Evolutionary conservation across 2,329 filamentous ascomycete genomes (phyloP).

Genomic region (Onygenales sp.): DNA sequence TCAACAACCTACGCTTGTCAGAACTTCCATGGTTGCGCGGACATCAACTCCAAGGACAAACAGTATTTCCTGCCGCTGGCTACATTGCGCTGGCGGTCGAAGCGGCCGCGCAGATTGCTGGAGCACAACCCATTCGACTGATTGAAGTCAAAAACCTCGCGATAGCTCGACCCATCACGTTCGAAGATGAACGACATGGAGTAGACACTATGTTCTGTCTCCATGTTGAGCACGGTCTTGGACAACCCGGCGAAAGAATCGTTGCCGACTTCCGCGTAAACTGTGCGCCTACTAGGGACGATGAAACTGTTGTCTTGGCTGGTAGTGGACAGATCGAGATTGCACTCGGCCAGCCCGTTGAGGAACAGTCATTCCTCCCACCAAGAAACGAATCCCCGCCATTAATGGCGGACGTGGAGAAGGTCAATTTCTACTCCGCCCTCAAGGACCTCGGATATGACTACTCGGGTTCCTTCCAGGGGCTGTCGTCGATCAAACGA

Average conservation of each 20-base stretch:
- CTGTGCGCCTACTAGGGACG: background rate
- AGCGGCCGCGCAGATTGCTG: conserved; percentile 9
- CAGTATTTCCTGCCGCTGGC: conserved; percentile 21
- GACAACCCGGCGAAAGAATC: background rate
- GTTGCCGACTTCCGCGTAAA: background rate
- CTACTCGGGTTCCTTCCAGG: conserved; percentile 13
- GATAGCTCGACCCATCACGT: conserved; percentile 11
- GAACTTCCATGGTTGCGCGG: conserved; percentile 24
- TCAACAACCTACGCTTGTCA: conserved; percentile 15
- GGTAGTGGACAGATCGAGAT: conserved; percentile 3
- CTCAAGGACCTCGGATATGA: conserved; percentile 14
- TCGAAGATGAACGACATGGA: conserved; percentile 8
- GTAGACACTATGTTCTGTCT: conserved; percentile 2
- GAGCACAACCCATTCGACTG: conserved; percentile 1
- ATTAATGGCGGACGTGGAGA: background rate
- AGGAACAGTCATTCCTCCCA: background rate
- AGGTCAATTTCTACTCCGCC: conserved; percentile 11
- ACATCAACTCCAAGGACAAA: conserved; percentile 20
- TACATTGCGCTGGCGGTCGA: conserved; percentile 19
- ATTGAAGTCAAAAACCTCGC: conserved; percentile 13
- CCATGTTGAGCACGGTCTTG: background rate
- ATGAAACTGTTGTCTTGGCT: background rate
- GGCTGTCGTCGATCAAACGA: conserved; percentile 9
- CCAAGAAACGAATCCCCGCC: background rate
- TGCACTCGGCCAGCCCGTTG: background rate